phyloP scores from a whole-genome alignment of 345 rosid genomes.

The Camelina laxa region DNA sequence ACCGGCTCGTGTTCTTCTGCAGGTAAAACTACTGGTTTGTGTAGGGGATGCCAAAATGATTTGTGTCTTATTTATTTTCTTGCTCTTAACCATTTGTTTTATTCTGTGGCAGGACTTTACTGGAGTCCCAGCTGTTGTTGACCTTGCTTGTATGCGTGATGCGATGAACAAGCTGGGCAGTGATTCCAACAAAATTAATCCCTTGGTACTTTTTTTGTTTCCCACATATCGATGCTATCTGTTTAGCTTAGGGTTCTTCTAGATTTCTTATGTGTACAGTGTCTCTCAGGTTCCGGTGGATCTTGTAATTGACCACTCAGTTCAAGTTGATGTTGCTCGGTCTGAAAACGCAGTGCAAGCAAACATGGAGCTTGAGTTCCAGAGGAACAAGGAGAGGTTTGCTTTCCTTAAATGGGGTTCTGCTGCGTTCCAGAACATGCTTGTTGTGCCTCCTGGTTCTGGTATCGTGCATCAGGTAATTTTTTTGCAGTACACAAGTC shows the following conservation, averaged over 20 bases:
- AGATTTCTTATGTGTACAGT: background rate
- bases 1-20: constrained; percentile 97
- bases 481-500: constrained; percentile 6
- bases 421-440: constrained; percentile 88
- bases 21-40: constrained; percentile 49
- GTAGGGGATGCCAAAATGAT: background rate
- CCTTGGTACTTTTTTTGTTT: constrained; percentile 38
- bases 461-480: constrained; percentile 99
- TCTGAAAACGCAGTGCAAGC: constrained; percentile 97
- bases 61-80: background rate
- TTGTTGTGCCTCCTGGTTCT: constrained; percentile 99
- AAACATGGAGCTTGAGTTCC: constrained; percentile 95
- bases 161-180: constrained; percentile 92
- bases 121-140: constrained; percentile 99
- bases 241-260: background rate
- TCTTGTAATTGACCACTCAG: constrained; percentile 98
- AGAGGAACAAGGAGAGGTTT: constrained; percentile 95
- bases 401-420: constrained; percentile 99
- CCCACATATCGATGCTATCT: background rate
- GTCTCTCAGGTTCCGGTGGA: constrained; percentile 76
- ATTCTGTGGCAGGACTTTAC: constrained; percentile 78
- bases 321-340: constrained; percentile 96
- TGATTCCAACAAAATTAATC: constrained; percentile 77
- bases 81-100: constrained; percentile 56
- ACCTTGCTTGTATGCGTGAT: constrained; percentile 99